Percentiles rank a stretch among this genome's conserved stretches.
Conservation (phyloP, 345 rosid genomes). For the Triadica sebifera region DNA sequence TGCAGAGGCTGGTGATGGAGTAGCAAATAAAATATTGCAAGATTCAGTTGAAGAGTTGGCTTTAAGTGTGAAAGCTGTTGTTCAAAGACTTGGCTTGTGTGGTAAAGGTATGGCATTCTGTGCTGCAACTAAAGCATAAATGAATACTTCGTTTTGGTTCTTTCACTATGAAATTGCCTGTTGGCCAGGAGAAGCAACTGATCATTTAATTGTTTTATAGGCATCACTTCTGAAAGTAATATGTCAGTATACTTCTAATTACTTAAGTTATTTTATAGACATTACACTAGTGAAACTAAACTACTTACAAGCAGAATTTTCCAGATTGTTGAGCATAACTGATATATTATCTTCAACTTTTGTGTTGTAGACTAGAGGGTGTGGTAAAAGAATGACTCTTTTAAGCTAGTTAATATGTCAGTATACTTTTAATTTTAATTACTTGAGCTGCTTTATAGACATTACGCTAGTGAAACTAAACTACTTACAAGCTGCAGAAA, state of each 20-base stretch:
- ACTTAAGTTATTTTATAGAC: no score
- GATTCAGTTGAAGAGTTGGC: constrained; percentile 65
- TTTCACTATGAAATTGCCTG: not conserved
- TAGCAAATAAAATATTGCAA: constrained; percentile 53
- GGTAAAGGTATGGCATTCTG: constrained; percentile 47
- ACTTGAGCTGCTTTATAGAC: no score
- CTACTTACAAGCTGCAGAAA: no score
- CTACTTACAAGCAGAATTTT: not conserved
- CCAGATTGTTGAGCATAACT: not conserved
- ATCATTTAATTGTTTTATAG: not conserved
- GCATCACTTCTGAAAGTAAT: not conserved
- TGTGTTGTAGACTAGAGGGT: not conserved
- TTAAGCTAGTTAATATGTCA: no score
- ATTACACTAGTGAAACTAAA: not conserved
- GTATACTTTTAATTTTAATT: no score
- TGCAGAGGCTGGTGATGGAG: constrained; percentile 71
- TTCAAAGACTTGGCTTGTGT: constrained; percentile 56
- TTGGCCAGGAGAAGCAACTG: not conserved
- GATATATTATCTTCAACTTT: not conserved
- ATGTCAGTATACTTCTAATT: not conserved
- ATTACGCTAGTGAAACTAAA: no score
- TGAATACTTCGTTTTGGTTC: not conserved
- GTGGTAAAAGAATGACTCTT: not conserved
- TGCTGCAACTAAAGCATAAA: not conserved
- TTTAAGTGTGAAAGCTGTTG: constrained; percentile 73